Percentiles rank a stretch among this genome's conserved stretches.
Evolutionary conservation across 2,329 filamentous ascomycete genomes (phyloP).

Genomic region (Aspergillus candidus): DNA sequence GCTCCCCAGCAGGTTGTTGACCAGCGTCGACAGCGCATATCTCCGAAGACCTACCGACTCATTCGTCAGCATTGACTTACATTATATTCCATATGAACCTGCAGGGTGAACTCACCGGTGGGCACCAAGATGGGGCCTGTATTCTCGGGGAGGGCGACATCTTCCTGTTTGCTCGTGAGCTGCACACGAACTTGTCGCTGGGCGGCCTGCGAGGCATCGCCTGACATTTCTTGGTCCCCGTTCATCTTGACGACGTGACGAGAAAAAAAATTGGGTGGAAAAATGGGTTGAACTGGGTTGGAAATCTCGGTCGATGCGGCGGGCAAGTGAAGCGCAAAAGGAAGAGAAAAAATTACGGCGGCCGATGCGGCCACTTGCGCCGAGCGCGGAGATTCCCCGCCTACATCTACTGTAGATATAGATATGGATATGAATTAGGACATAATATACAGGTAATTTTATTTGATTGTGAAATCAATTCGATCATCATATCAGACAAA

Average conservation of each 20-base stretch:
- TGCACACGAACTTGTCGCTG: slow-evolving; percentile 50
- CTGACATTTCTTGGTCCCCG: slow-evolving; percentile 15
- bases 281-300: slow-evolving; percentile 20
- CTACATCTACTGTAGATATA: neutral
- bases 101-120: slow-evolving; percentile 40
- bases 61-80: slow-evolving; percentile 9
- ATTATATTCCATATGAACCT: no score
- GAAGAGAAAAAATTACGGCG: slow-evolving; percentile 37
- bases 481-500: no score
- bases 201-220: slow-evolving; percentile 19
- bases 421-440: neutral
- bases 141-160: slow-evolving; percentile 50
- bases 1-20: slow-evolving; percentile 55
- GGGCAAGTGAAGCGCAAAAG: neutral
- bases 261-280: slow-evolving; percentile 1
- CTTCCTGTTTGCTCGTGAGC: slow-evolving; percentile 47
- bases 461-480: no score
- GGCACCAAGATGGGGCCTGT: slow-evolving; percentile 53
- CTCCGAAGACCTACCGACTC: slow-evolving; percentile 45
- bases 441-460: neutral
- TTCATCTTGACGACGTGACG: slow-evolving; percentile 19
- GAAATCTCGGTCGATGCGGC: slow-evolving; percentile 19
- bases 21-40: slow-evolving; percentile 56
- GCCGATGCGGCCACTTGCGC: slow-evolving; percentile 36
- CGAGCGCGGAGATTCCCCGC: slow-evolving; percentile 29